Evolutionary conservation across 345 rosid genomes (phyloP).

Genomic region (Firmiana major): DNA sequence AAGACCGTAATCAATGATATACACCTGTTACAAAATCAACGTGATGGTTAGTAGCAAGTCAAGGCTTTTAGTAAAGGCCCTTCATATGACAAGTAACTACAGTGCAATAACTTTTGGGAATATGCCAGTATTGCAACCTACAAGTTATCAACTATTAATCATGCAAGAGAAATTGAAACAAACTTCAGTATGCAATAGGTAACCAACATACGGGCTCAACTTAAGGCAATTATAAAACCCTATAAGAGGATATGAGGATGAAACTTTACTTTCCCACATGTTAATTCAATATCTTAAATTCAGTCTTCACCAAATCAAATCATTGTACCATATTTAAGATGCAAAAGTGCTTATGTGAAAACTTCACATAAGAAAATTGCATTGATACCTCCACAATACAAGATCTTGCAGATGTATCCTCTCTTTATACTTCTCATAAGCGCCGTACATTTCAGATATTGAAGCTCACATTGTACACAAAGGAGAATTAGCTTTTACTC

Average conservation of each 20-base stretch:
- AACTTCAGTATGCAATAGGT: not conserved
- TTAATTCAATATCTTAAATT: not conserved
- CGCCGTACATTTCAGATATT: not conserved
- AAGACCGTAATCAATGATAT: conserved; percentile 21
- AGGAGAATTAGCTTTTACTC: not conserved
- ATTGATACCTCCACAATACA: not conserved
- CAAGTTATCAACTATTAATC: not conserved
- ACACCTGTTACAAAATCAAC: conserved; percentile 23
- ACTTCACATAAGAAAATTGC: not conserved
- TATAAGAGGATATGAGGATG: not conserved
- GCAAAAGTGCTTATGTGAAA: conserved; percentile 4
- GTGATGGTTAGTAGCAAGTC: not conserved
- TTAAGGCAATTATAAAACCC: not conserved
- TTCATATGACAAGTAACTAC: not conserved
- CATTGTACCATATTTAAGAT: not conserved
- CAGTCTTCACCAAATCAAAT: not conserved
- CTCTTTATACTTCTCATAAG: conserved; percentile 2
- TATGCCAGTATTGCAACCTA: not conserved
- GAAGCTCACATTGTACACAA: not conserved
- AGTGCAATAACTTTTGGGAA: not conserved
- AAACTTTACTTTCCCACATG: not conserved
- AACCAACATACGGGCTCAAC: not conserved
- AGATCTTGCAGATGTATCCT: not conserved
- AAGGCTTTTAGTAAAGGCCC: not conserved
- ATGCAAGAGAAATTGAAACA: not conserved